These are phyloP conservation scores for Xanthoceras sorbifolium DNA, from an alignment of 345 rosid species.

Conservation along the genomic window DNA sequence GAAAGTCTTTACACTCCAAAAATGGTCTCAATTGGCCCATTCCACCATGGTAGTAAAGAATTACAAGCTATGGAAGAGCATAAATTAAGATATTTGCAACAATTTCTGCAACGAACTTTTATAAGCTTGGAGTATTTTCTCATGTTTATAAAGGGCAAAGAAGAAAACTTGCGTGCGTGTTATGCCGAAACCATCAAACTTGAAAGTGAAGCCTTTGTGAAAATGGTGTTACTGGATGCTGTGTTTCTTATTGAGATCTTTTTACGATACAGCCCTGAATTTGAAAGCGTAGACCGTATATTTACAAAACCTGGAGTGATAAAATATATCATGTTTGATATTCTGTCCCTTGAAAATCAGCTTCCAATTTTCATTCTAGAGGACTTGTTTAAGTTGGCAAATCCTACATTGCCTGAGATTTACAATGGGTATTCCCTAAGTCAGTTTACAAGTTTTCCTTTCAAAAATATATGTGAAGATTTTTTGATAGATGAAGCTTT, in stretches of 20 bases:
- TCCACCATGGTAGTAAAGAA: background rate
- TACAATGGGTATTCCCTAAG: background rate
- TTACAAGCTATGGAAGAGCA: slow-evolving; percentile 20
- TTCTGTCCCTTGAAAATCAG: too few relatives aligned
- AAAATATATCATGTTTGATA: background rate
- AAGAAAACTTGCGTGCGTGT: background rate
- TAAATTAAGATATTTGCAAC: background rate
- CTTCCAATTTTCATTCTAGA: slow-evolving; percentile 23
- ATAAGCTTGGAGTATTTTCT: background rate
- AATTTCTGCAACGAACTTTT: background rate
- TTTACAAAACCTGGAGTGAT: slow-evolving; percentile 3
- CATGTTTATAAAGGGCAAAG: background rate
- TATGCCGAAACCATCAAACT: background rate
- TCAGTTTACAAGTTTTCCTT: background rate
- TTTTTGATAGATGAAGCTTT: background rate
- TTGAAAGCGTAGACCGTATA: too few relatives aligned
- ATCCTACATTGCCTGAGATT: background rate
- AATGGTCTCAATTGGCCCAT: slow-evolving; percentile 5
- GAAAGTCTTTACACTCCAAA: background rate
- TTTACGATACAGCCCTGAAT: background rate
- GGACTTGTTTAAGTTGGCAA: background rate
- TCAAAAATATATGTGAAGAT: background rate
- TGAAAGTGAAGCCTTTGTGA: background rate
- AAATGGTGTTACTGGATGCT: slow-evolving; percentile 24
- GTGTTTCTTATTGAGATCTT: slow-evolving; percentile 17